Evolutionary conservation across 257 asterid genomes (phyloP).

Genomic region (Prunella vulgaris): DNA sequence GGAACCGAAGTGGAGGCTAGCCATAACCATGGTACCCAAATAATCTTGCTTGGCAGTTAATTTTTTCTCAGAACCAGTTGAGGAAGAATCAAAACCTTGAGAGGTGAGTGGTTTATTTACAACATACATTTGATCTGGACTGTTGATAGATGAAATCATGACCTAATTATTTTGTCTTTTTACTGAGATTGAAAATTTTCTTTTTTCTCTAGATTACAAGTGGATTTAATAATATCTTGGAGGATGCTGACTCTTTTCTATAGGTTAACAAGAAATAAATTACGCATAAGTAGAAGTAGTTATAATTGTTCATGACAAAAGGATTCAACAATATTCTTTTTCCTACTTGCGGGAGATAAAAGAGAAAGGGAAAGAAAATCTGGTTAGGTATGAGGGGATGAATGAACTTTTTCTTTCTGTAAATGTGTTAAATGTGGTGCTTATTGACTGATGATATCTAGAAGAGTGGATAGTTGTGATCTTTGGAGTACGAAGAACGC

Average conservation of each 20-base stretch:
- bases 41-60: constrained; percentile 96
- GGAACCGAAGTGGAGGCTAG: constrained; percentile 71
- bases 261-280: background rate
- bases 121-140: background rate
- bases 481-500: too few relatives aligned
- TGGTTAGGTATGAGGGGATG: background rate
- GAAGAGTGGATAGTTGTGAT: too few relatives aligned
- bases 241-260: background rate
- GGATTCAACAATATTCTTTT: background rate
- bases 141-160: background rate
- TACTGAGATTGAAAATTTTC: background rate
- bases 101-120: constrained; percentile 45
- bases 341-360: background rate
- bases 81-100: constrained; percentile 83
- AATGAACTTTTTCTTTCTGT: background rate
- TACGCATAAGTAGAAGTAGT: background rate
- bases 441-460: too few relatives aligned
- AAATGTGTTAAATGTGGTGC: too few relatives aligned
- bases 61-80: constrained; percentile 83
- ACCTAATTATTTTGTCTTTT: constrained; percentile 4
- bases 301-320: background rate
- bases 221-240: background rate
- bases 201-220: background rate
- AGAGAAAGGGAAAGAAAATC: background rate
- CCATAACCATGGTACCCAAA: constrained; percentile 96